These are phyloP conservation scores for Aspergillus wentii DNA, from an alignment of 495 filamentous ascomycete genomes.

Conservation along the genomic window DNA sequence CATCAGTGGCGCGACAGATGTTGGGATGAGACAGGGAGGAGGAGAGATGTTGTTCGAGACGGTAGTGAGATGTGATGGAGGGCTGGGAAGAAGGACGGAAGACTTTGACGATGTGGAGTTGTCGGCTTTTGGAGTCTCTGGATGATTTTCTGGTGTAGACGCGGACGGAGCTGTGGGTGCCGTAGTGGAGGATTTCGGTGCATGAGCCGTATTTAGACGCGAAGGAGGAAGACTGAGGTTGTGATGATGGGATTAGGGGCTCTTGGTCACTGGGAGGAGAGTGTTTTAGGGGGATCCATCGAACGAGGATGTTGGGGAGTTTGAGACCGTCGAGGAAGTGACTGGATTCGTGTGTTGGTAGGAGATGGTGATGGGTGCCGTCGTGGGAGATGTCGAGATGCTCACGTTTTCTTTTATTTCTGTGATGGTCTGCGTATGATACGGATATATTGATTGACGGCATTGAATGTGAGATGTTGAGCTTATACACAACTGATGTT, in stretches of 20 bases:
- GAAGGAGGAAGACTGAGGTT: slow-evolving; percentile 13
- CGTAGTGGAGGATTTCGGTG: slow-evolving; percentile 27
- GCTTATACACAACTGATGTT: no score
- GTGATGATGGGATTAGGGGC: neutral
- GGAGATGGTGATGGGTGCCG: slow-evolving; percentile 3
- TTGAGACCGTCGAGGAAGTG: neutral
- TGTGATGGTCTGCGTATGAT: no score
- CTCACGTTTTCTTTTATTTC: no score
- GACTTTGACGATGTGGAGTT: slow-evolving; percentile 89
- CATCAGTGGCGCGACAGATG: slow-evolving; percentile 87
- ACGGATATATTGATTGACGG: no score
- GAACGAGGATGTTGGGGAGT: neutral
- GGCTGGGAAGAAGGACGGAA: slow-evolving; percentile 73
- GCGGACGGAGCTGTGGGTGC: slow-evolving; percentile 22
- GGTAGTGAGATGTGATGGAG: slow-evolving; percentile 76
- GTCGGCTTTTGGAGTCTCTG: slow-evolving; percentile 19
- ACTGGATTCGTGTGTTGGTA: neutral
- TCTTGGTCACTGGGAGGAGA: neutral
- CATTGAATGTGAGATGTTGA: no score
- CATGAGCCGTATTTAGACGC: slow-evolving; percentile 23
- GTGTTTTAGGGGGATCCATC: no score
- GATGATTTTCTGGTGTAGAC: slow-evolving; percentile 16
- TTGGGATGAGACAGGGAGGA: slow-evolving; percentile 84
- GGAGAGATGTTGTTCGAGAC: slow-evolving; percentile 77
- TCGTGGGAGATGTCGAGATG: no score